Percentiles rank a stretch among this genome's conserved stretches.
Evolutionary conservation across 768 basidiomycete species (phyloP).

Genomic region (Pulveroboletus sp.): DNA sequence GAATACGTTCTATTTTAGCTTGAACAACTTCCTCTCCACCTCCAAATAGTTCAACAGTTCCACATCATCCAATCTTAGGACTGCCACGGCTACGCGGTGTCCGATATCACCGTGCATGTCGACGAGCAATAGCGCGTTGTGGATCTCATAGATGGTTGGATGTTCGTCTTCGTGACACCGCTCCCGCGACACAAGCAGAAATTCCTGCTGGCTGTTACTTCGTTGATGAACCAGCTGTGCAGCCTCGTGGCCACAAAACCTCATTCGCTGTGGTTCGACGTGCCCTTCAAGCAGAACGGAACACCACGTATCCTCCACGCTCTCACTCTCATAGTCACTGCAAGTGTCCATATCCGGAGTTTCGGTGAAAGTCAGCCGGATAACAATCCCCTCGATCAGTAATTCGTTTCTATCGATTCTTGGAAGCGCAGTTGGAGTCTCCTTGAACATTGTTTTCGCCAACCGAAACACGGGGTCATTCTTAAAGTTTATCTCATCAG

Average conservation of each 20-base stretch:
- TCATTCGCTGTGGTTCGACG: background rate
- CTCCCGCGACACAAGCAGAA: slow-evolving; percentile 2
- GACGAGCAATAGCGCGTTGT: slow-evolving; percentile 1
- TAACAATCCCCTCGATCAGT: slow-evolving; percentile 5
- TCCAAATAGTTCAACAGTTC: background rate
- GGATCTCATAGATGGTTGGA: background rate
- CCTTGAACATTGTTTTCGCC: background rate
- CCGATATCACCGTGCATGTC: slow-evolving; percentile 2
- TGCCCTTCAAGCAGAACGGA: background rate
- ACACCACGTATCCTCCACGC: slow-evolving; percentile 2
- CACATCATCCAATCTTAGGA: background rate
- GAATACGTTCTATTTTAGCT: background rate
- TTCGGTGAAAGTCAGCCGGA: background rate
- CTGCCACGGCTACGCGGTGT: slow-evolving; percentile 1
- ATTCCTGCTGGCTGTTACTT: background rate
- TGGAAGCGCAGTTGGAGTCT: background rate
- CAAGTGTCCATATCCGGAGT: too few species aligned
- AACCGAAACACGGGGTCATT: background rate
- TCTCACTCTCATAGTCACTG: background rate
- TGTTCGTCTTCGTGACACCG: too few species aligned
- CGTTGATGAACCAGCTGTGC: background rate
- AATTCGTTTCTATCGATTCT: background rate
- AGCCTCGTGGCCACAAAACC: background rate
- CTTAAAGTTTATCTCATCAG: background rate
- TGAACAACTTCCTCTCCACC: background rate